Evolutionary conservation across 306 rosid genomes (phyloP), one percentile per base, ranked within the genome.

Genomic region (Medicago lupulina): DNA sequence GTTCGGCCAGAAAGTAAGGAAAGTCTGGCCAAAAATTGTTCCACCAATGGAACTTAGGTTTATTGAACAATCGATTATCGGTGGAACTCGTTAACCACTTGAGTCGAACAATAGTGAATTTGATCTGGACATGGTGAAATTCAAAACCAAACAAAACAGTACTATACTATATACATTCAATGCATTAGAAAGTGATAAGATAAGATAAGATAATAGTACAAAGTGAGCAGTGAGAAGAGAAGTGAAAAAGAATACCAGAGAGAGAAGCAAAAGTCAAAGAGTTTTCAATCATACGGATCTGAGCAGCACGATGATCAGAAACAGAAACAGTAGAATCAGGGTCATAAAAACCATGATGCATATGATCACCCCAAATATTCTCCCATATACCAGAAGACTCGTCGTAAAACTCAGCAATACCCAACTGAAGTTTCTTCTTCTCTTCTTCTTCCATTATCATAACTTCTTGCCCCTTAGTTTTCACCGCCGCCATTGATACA

Each of bases 301-400:
- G 97, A 60, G 98, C 98, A 14, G 83, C 53, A 7, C 93, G 89
- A 46, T 94, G 98, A 23, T 92, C 96, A 3, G 91, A 83, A 41
- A 88, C 81, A 0, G 96, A 87, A 31, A 78, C 83, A 18, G 74
- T 59, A 2, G 90, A 75, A 68, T 79, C 80, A 2, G 89, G 84
- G 23, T 88, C 84, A 77, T 95, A 95, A 39, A 81, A 95, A 1
- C 98, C 98, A 9, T 95, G 98, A 77, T 94, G 98, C 97, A 94
- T 90, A 60, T 94, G 97, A 70, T 92, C 97, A 0, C 98, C 98
- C 97, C 98, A 95, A 5, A 95, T 87, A 39, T 77, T 60, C 76
- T 92, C 98, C 98, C 98, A 95, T 0, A 90, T 5, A 3, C 76
- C 80, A 6, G 98, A 92, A 0, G 98, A 95, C 78, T 92, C 91